Base-by-base conservation (phyloP, 805 yeast species). In the Starmerella bombi region DNA sequence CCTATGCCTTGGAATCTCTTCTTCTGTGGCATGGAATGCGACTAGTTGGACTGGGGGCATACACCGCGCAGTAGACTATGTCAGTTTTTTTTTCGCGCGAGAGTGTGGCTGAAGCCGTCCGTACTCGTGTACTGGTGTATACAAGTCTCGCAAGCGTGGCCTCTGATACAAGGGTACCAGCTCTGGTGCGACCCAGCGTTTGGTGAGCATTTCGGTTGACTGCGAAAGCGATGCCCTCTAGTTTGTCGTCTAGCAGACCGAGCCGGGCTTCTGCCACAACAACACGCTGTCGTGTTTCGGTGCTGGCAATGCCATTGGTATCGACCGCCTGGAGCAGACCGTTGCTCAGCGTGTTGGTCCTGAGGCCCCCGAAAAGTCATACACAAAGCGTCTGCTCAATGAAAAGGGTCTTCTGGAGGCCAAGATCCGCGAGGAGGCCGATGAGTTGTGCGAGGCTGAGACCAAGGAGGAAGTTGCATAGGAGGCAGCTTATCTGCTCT, bases 81-180 rank as follows among this genome's bases (percentile, higher is more conserved):
- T 72, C 74, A 50, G 81, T 86, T 0, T 69, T 82, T 39, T 70
- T 1, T 83, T 88, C 55, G 75, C 94, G n/a, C n/a, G 85, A 80
- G 51, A 82, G 94, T 25, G 75, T 91, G 53, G 62, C 71, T 33
- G 86, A 80, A 53, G 91, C 97, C 10, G 72, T 91, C 50, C 74
- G 73, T 45, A 78, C 82, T 18, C 71, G 74, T n/a, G n/a, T 36
- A 75, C 82, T 8, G 98, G 98, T 43, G 94, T 91, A 2, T 91
- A 91, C 61, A 95, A 80, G 60, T 84, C 95, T 7, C 77, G 98
- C 53, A 66, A 70, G 41, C 76, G 83, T 46, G 97, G 93, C 32
- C 69, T 91, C 43, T 91, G 98, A 98, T 81, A 77, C 59, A 91
- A 91, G 60, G 98, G 98, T 23, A 79, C 80, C 41, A 82, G 95